phyloP scores from a whole-genome alignment of 805 yeast genomes.

The Isabelozyma heimii region DNA sequence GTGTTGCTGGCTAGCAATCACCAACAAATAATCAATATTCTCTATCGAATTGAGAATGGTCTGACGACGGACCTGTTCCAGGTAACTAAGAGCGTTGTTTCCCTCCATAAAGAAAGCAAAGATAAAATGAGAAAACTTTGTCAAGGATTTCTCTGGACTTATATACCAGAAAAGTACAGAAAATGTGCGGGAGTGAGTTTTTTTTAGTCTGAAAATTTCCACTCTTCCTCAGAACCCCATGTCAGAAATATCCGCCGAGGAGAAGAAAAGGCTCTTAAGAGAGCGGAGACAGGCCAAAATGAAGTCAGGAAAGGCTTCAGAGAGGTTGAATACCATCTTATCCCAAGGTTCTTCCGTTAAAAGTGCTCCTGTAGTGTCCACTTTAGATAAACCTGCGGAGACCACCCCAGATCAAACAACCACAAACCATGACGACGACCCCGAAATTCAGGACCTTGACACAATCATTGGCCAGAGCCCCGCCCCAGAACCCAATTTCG shows the following conservation, averaged over 20 bases:
- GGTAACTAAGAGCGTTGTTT: constrained; percentile 5
- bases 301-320: constrained; percentile 51
- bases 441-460: constrained; percentile 36
- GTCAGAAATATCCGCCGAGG: constrained; percentile 47
- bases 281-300: constrained; percentile 68
- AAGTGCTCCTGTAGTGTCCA: constrained; percentile 27
- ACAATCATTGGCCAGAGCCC: constrained; percentile 11
- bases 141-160: too few species aligned
- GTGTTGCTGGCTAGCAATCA: constrained; percentile 40
- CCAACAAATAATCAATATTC: constrained; percentile 34
- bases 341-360: constrained; percentile 39
- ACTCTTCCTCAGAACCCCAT: neutral
- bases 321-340: constrained; percentile 47
- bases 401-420: constrained; percentile 1
- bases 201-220: neutral
- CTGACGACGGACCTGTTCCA: constrained; percentile 29
- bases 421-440: constrained; percentile 22
- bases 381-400: constrained; percentile 22
- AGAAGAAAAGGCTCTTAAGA: constrained; percentile 54
- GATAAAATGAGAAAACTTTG: too few species aligned
- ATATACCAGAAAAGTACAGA: neutral
- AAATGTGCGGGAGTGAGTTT: neutral
- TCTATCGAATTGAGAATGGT: constrained; percentile 38
- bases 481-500: constrained; percentile 22
- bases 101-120: neutral